phyloP scores from a whole-genome alignment of 1,284 basidiomycete genomes.

The Papiliotrema nemorosa region DNA sequence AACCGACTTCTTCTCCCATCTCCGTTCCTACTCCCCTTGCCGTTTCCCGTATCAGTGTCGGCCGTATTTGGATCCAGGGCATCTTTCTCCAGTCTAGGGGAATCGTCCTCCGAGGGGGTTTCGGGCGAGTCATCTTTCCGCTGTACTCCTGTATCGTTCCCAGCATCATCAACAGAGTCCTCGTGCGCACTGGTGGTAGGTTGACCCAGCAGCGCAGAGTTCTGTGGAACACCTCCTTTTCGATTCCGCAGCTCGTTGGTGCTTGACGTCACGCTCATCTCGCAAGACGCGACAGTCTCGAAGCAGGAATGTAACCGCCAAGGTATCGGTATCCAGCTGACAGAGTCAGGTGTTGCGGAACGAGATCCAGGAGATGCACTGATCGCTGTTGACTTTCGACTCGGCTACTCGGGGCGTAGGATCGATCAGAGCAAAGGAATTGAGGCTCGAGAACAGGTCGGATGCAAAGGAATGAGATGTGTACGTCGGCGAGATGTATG shows the following conservation, averaged over 20 bases:
- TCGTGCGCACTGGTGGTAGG: background rate
- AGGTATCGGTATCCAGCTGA: no score
- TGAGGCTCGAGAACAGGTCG: background rate
- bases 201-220: background rate
- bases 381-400: background rate
- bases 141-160: no score
- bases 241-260: background rate
- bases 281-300: background rate
- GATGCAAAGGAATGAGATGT: no score
- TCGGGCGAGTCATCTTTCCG: no score
- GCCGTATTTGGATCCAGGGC: no score
- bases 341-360: background rate
- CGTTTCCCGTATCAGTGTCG: background rate
- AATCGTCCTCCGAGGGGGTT: background rate
- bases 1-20: slow-evolving; percentile 1
- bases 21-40: background rate
- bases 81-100: background rate
- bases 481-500: no score
- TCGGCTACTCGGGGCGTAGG: background rate
- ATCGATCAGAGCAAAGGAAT: background rate
- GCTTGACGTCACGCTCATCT: background rate
- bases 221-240: background rate
- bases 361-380: no score
- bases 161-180: no score
- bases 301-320: background rate